Evolutionary conservation across 2,329 filamentous ascomycete genomes (phyloP), one percentile per base, ranked within the genome.

Genomic region (Talaromyces sp.): DNA sequence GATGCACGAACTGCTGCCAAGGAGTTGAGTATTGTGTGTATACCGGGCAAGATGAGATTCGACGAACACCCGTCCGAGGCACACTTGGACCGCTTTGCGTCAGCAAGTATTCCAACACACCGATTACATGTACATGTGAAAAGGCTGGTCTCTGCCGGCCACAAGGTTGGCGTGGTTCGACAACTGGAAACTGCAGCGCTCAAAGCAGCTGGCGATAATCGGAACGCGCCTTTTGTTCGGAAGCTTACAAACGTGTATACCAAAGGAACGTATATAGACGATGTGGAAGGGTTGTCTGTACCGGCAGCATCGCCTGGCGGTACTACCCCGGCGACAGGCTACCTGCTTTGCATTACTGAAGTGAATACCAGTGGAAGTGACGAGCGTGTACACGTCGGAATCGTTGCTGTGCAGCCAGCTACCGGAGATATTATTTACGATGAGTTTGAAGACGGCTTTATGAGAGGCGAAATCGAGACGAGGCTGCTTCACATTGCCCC

Each of bases 361-460:
- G 85, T 84, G 0, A 89, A 88, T 63, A 85, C 89, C 11, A 95
- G 93, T 66, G 87, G 87, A 9, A 93, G 91, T 0, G 93, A 98
- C 70, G 95, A 99, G 72, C 96, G 90, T 70, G 93, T 98, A 1
- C 86, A 95, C 59, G 88, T 98, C 26, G 95, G 95, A 1, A 86
- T 99, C 61, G 82, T 99, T 24, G 95, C 95, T 27, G 95, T 99
- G 4, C 95, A 99, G 69, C 95, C 95, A 9, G 90, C 91, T 0
- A 99, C 95, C 0, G 95, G 95, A 59, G 93, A 98, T 73, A 91
- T 99, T 67, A 89, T 98, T 59, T 96, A 97, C 69, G 95, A 99
- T 70, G 87, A 89, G 62, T 99, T 99, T 68, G 91, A 98, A 67
- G 95, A 99, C 70, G 92, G 93, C 1, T 98, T 98, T 77, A 96